These are phyloP conservation scores for Daucus carota DNA, from an alignment of 129 eudicot genomes.

Conservation along the genomic window DNA sequence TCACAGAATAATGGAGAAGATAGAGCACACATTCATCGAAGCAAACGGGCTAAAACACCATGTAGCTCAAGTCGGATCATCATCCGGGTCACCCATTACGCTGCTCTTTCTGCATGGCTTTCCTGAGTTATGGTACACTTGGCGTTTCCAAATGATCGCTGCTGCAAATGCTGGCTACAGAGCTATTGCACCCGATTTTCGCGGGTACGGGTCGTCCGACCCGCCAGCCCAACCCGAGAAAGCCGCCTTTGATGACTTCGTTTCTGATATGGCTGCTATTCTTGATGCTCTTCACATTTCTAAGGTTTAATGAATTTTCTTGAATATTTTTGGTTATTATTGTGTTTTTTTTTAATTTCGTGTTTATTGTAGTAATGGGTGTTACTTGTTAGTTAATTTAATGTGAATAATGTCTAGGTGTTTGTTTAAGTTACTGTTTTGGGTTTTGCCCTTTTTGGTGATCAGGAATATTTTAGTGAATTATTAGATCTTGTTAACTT, in stretches of 20 bases:
- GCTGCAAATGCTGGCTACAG: conserved; percentile 7
- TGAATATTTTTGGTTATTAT: too few relatives aligned
- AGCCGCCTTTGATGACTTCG: conserved; percentile 22
- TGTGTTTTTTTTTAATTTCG: too few relatives aligned
- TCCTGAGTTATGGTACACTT: conserved; percentile 16
- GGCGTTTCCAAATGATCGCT: conserved; percentile 13
- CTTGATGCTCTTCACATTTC: conserved; percentile 12
- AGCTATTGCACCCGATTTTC: conserved; percentile 13
- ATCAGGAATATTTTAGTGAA: too few relatives aligned
- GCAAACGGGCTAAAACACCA: conserved; percentile 12
- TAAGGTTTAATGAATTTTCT: neutral
- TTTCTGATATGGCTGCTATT: conserved; percentile 20
- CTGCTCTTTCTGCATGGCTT: conserved; percentile 11
- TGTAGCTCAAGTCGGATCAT: conserved; percentile 8
- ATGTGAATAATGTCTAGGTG: too few relatives aligned
- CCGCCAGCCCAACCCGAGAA: conserved; percentile 25
- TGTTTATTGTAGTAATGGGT: neutral
- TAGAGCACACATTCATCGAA: conserved; percentile 8
- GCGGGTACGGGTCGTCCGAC: conserved; percentile 17
- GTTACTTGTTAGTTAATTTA: too few relatives aligned
- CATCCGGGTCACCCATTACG: neutral
- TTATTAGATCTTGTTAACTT: too few relatives aligned
- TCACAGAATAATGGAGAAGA: neutral
- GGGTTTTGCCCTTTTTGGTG: too few relatives aligned
- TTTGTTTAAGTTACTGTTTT: neutral